Evolutionary conservation across 257 asterid species (phyloP).

Genomic region (Solanum tarijense): DNA sequence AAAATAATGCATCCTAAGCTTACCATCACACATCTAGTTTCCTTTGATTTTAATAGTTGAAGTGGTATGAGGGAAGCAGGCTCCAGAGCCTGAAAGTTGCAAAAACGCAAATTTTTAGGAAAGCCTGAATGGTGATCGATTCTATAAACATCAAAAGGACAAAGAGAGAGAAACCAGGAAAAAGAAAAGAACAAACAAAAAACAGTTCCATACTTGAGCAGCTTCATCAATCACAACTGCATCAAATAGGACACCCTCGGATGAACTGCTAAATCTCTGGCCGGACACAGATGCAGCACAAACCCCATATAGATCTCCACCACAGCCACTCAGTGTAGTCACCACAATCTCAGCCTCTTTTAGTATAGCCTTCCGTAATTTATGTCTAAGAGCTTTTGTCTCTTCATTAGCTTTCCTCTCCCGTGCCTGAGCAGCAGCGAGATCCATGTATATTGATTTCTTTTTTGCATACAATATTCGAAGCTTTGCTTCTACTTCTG

Average conservation of each 20-base stretch:
- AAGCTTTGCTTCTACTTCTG: constrained; percentile 65
- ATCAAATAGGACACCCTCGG: constrained; percentile 75
- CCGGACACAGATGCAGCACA: constrained; percentile 65
- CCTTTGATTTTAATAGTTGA: constrained; percentile 89
- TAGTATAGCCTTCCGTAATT: constrained; percentile 63
- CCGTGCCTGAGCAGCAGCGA: constrained; percentile 62
- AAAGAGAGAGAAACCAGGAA: constrained; percentile 6
- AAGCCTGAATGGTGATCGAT: background rate
- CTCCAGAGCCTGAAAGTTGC: constrained; percentile 68
- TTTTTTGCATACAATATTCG: constrained; percentile 59
- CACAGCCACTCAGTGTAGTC: constrained; percentile 96
- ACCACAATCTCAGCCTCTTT: constrained; percentile 96
- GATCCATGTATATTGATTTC: constrained; percentile 57
- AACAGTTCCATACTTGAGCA: constrained; percentile 58
- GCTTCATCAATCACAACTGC: constrained; percentile 99
- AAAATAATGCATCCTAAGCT: constrained; percentile 13
- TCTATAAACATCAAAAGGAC: background rate
- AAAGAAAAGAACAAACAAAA: constrained; percentile 1
- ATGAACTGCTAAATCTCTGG: constrained; percentile 60
- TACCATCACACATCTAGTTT: constrained; percentile 93
- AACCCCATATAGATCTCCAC: constrained; percentile 90
- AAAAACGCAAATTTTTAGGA: background rate
- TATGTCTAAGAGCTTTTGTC: constrained; percentile 70
- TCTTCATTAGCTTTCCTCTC: constrained; percentile 81
- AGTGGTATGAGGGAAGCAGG: constrained; percentile 96